Base-by-base conservation (phyloP, 768 basidiomycete species). In the Kwoniella europaea region DNA sequence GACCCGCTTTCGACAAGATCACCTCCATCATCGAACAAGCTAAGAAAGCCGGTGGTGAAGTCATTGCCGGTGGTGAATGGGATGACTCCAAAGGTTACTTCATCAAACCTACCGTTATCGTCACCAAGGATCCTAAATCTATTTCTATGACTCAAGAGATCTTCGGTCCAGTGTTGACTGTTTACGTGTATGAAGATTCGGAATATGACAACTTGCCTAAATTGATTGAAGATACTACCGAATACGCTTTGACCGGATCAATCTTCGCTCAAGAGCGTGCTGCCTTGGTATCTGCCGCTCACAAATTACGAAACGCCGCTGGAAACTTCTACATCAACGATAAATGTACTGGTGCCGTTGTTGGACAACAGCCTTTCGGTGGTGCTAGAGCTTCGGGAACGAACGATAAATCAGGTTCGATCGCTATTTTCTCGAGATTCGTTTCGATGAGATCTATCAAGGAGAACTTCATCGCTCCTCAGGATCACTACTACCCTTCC, bases 261-360 rank as follows among this genome's bases (percentile, higher is more conserved):
- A 94, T 94, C 84, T 98, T 98, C 86, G 87, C 94, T 13, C 77
- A 87, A 2, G 92, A 94, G 75, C 91, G 97, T 75, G 86, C 88
- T 29, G 93, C 91, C 6, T 88, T 98, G 67, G 84, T 94, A 73
- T 85, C 86, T 43, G 92, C 94, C 2, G 90, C 93, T 54, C 91
- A 91, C 85, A 88, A 87, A 65, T 88, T 99, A 55, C 91, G 94
- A 67, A 91, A 96, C 85, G 87, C 94, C 0, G 93, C 97, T 3
- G 97, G 97, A 2, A 99, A 98, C 83, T 90, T 96, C 67, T 99
- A 99, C 86, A 93, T 94, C 86, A 98, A 98, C 84, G 95, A 98
- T 77, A 84, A 79, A 84, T 98, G 94, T 85, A 99, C 96, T 18
- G 82, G 82, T 65, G 82, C 82, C 43, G 82, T 83, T 29, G 82